Evolutionary conservation across 768 basidiomycete genomes (phyloP), one percentile per base, ranked within the genome.

Genomic region (Boletus reticuloceps): DNA sequence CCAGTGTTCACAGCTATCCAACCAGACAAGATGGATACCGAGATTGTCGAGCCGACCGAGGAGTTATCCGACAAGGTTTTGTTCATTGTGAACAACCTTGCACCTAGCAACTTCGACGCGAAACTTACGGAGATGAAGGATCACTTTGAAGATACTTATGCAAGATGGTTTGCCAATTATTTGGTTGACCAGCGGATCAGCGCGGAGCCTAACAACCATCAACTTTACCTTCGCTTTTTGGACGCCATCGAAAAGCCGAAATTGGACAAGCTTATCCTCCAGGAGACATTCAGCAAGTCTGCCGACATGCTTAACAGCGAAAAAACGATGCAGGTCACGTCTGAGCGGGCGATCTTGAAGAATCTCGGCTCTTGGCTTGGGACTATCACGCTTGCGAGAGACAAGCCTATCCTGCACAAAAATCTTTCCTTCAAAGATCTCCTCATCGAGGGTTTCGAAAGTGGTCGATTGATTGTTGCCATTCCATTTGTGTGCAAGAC

Each of bases 401-500:
- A 98, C 72, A 85, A 82, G 58, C 96, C 97, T 2, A 92, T 99
- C 76, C 90, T 84, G 66, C 86, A 94, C 79, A 90, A 86, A 69
- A 94, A 97, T 63, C 74, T 99, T 27, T 92, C 95, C 13, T 91
- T 98, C 82, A 99, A 98, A 73, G 96, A 99, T 61, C 79, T 99
- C n/a, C 82, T 99, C 20, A 77, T 98, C 34, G 93, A 99, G 72
- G 97, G 95, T 3, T 97, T 91, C 69, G 96, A 98, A 64, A 91
- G 81, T 56, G 89, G 91, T 45, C 86, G 95, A 39, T 78, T 98
- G 36, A 83, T 95, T 45, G 91, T 98, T 20, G 94, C 94, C 11
- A 97, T 99, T 54, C 94, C 97, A 0, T 99, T 98, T 70, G 92
- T 98, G 37, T 98, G 96, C 84, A 97, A 97, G 72, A 89, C 94